Evolutionary conservation across 176 grass and related monocot genomes (phyloP).

Genomic region (Alloteropsis semialata): DNA sequence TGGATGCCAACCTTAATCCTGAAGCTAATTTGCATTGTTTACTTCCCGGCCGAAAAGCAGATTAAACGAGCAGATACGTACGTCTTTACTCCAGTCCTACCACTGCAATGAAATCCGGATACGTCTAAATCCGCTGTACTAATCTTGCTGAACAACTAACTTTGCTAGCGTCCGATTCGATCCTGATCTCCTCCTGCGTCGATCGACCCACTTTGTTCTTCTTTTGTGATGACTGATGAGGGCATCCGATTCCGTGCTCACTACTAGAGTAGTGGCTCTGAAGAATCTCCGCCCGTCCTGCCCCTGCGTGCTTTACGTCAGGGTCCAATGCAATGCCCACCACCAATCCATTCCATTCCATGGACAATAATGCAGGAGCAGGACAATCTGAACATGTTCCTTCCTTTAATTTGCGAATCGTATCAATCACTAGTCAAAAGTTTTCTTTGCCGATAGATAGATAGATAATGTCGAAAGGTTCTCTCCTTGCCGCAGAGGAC

Average conservation of each 20-base stretch:
- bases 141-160: neutral
- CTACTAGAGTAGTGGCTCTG: too few relatives aligned
- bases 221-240: neutral
- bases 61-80: neutral
- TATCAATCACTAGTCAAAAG: conserved; percentile 33
- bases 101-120: neutral
- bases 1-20: conserved; percentile 28
- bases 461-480: conserved; percentile 26
- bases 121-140: neutral
- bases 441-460: neutral
- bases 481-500: conserved; percentile 42
- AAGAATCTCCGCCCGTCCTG: too few relatives aligned
- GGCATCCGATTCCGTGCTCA: conserved; percentile 67
- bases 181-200: conserved; percentile 6
- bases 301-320: conserved; percentile 43
- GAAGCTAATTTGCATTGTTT: conserved; percentile 35
- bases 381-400: conserved; percentile 32
- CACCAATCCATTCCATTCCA: conserved; percentile 25
- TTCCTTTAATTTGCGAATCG: conserved; percentile 31
- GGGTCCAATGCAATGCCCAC: neutral
- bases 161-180: too few relatives aligned
- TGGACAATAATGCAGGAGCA: conserved; percentile 8
- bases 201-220: neutral
- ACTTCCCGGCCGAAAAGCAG: neutral
- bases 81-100: too few relatives aligned